These are phyloP conservation scores for Pueraria montana DNA, from an alignment of 306 rosid genomes.

Conservation along the genomic window DNA sequence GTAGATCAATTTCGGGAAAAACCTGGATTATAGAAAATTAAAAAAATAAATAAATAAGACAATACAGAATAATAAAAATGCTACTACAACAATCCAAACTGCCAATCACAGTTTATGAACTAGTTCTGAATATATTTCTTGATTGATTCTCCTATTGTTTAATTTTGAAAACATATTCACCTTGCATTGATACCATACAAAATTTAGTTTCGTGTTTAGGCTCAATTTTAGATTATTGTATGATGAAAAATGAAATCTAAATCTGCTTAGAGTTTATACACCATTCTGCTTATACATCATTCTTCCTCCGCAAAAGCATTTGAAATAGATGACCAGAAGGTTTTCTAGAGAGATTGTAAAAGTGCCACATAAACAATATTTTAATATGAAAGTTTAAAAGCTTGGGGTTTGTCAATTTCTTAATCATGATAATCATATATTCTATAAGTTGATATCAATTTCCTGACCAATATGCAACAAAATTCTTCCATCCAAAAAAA, in stretches of 20 bases:
- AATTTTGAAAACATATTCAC: not conserved
- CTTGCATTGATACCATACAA: not conserved
- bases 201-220: not conserved
- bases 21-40: slow-evolving; percentile 54
- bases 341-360: slow-evolving; percentile 9
- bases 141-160: slow-evolving; percentile 2
- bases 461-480: not conserved
- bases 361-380: not conserved
- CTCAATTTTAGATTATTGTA: not conserved
- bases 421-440: not conserved
- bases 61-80: slow-evolving; percentile 22
- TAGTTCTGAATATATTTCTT: not conserved
- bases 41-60: slow-evolving; percentile 1
- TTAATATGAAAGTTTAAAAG: not conserved
- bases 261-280: not conserved
- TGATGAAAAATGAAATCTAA: not conserved
- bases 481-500: slow-evolving; percentile 19
- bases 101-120: not conserved
- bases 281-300: not conserved
- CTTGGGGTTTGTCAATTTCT: not conserved
- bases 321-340: not conserved
- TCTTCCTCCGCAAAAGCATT: not conserved
- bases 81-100: slow-evolving; percentile 26
- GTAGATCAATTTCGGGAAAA: slow-evolving; percentile 64
- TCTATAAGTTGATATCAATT: not conserved